Base-by-base conservation (phyloP, 371 early-diverging fungal species). In the Mortierella polycephala region DNA sequence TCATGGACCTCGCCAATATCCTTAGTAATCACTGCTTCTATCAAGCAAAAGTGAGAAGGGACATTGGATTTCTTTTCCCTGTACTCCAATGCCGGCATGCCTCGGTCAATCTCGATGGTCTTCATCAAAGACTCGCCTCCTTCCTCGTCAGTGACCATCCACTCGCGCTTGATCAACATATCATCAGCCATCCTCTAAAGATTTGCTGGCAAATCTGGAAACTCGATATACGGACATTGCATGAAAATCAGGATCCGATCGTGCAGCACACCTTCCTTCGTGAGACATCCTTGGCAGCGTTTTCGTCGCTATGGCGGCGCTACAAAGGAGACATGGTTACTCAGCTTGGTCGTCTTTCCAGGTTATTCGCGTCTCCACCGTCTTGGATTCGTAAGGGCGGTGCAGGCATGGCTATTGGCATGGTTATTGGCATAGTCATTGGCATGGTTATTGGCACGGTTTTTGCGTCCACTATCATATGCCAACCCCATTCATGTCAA, bases 11-110 rank as follows among this genome's bases (percentile, higher is more conserved):
- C 20, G 51, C 20, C 51, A 18, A 51, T 18, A 51, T 51, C 51
- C 16, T 51, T 0, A 18, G 10, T 9, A 4, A 13, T 51, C n/a
- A 51, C 18, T 51, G 51, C 9, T 3, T 21, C 18, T 5, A 18
- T 21, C 14, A 18, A 18, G 51, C 51, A 2, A 51, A 9, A 10
- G 20, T 5, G 20, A 51, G 9, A 51, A 51, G 8, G 51, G 20
- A 67, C 40, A 47, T 67, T 12, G 62, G 55, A 0, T 74, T 64
- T 40, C 13, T 67, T 18, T 2, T 20, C 12, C 73, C 73, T 5
- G 5, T 73, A 12, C 63, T 63, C 30, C 44, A 13, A 9, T 52
- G 41, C 1, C 21, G 62, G 18, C 47, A 41, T 8, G 30, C 30
- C 4, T 30, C 30, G 30, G 30, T 30, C 30, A 37, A 67, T 8